Base-by-base conservation (phyloP, 805 yeast species). In the Allodekkera sacchari region DNA sequence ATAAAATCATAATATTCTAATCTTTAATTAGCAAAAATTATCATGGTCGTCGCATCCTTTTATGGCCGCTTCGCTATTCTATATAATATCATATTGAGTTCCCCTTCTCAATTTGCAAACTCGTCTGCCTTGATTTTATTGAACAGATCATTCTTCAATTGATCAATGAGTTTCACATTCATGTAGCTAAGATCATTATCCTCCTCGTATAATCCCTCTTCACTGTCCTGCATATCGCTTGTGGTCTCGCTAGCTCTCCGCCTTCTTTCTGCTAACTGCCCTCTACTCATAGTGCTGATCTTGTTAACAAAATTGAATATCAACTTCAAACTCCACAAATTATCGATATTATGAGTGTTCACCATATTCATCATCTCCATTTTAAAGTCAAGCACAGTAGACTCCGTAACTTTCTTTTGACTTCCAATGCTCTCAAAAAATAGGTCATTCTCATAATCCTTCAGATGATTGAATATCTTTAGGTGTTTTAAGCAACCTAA, bases 311-410 rank as follows among this genome's bases (percentile, higher is more conserved):
- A 81, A 11, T 76, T 69, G 55, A 81, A 76, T 7, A 81, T 52
- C 30, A 81, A 49, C 37, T 69, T 68, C 36, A 80, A 52, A 42
- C 75, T 77, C 77, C 83, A 73, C 32, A 80, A 52, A 33, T 78
- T 83, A 29, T 77, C 78, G n/a, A 40, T 25, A 9, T 38, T 32
- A 0, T 80, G 78, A 1, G 44, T 41, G 4, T 36, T 35, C 1
- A 73, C 72, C 44, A 69, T 52, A 3, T 48, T 47, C 18, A 53
- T 53, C 18, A 78, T 51, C 39, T 77, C 79, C 15, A 73, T 47
- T 45, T 75, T 72, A 39, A 66, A 61, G 47, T 80, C 84, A 18
- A 74, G 49, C 4, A 74, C 60, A 4, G 69, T 65, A 17, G 71
- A 55, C 14, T 60, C 63, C 21, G 50, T 29, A 6, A 38, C 27